Evolutionary conservation across 805 yeast genomes (phyloP).

Genomic region (Metschnikowia lunata): DNA sequence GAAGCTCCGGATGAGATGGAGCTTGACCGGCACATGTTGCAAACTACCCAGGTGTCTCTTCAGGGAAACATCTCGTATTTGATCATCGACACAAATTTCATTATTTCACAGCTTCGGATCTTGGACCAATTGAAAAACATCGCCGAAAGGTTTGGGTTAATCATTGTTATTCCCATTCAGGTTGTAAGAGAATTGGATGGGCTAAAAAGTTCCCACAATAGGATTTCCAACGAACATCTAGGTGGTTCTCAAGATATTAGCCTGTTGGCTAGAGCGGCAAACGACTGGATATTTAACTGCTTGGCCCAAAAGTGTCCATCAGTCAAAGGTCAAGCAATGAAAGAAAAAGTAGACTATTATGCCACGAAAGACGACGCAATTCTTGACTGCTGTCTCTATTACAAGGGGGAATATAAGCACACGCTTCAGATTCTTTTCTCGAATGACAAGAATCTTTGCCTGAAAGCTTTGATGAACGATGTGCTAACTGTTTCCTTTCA

Average conservation of each 20-base stretch:
- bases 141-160: conserved; percentile 40
- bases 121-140: conserved; percentile 48
- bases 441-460: conserved; percentile 79
- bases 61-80: conserved; percentile 37
- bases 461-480: conserved; percentile 66
- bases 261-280: conserved; percentile 63
- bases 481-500: conserved; percentile 57
- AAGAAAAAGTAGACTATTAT: conserved; percentile 46
- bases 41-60: conserved; percentile 9
- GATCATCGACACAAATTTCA: conserved; percentile 80
- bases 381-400: conserved; percentile 75
- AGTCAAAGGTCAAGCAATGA: conserved; percentile 60
- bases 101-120: conserved; percentile 61
- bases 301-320: conserved; percentile 49
- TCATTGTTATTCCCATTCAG: conserved; percentile 62
- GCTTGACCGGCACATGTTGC: conserved; percentile 13
- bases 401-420: conserved; percentile 35
- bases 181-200: conserved; percentile 83
- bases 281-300: conserved; percentile 65
- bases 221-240: conserved; percentile 14
- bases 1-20: conserved; percentile 14
- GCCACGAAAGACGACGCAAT: conserved; percentile 73
- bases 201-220: conserved; percentile 42
- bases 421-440: conserved; percentile 59
- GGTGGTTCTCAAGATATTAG: conserved; percentile 38